These are phyloP conservation scores for Pyrus betulifolia DNA, from an alignment of 306 rosid species.

Conservation along the genomic window DNA sequence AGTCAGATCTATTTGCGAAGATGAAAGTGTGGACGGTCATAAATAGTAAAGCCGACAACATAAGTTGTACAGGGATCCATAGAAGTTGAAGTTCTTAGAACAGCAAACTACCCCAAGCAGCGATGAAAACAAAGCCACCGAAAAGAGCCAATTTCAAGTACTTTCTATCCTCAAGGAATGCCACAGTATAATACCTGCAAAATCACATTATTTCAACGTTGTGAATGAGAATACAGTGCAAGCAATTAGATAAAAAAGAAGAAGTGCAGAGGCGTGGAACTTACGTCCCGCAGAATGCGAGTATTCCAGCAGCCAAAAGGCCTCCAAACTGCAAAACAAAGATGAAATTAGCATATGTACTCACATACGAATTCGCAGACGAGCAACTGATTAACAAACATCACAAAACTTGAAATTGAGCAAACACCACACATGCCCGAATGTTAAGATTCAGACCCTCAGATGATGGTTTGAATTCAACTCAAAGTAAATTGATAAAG, in stretches of 20 bases:
- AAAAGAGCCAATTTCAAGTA: slow-evolving; percentile 65
- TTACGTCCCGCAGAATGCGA: slow-evolving; percentile 92
- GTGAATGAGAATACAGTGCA: background rate
- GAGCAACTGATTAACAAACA: background rate
- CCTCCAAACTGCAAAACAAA: slow-evolving; percentile 58
- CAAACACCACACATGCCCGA: no score
- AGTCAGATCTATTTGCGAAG: background rate
- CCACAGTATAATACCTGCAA: slow-evolving; percentile 77
- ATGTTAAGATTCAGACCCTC: background rate
- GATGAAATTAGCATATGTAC: background rate
- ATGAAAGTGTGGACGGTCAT: background rate
- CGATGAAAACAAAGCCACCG: slow-evolving; percentile 87
- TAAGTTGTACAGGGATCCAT: background rate
- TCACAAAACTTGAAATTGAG: no score
- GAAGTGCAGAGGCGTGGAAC: slow-evolving; percentile 19
- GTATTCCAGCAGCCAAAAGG: slow-evolving; percentile 70
- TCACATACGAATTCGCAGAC: background rate
- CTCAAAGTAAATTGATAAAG: background rate
- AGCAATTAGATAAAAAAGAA: background rate
- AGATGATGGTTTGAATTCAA: background rate
- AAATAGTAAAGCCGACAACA: background rate
- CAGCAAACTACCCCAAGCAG: slow-evolving; percentile 88
- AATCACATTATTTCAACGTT: background rate
- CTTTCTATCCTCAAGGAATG: slow-evolving; percentile 73
- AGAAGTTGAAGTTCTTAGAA: slow-evolving; percentile 27